These are phyloP conservation scores for Graphilbum sp. DNA, from an alignment of 2,329 filamentous ascomycete species.

Conservation along the genomic window DNA sequence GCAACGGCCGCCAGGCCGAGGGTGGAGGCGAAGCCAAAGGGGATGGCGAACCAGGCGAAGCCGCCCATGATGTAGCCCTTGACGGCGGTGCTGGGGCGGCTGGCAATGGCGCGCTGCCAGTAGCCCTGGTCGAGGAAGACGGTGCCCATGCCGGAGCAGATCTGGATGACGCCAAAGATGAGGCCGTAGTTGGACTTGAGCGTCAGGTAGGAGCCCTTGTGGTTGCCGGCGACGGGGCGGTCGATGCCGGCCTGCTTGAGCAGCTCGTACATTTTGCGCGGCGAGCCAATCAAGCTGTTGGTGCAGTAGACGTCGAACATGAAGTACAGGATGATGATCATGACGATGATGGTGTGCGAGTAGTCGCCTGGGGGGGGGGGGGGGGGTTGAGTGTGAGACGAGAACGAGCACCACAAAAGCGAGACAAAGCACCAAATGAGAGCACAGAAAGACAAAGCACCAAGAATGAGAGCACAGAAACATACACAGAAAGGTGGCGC, in stretches of 20 bases:
- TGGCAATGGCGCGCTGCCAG: slow-evolving; percentile 88
- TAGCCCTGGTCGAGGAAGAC: slow-evolving; percentile 81
- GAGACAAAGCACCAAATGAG: too few relatives aligned
- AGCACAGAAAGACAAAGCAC: too few relatives aligned
- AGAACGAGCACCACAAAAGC: too few relatives aligned
- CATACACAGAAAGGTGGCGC: slow-evolving; percentile 75
- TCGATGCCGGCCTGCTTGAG: slow-evolving; percentile 48
- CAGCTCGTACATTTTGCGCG: slow-evolving; percentile 61
- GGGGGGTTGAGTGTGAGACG: too few relatives aligned
- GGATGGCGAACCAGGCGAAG: slow-evolving; percentile 82
- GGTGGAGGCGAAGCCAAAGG: slow-evolving; percentile 76
- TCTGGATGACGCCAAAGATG: slow-evolving; percentile 85
- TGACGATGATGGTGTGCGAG: slow-evolving; percentile 67
- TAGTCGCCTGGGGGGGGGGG: too few relatives aligned
- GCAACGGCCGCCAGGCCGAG: slow-evolving; percentile 73
- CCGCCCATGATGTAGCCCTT: slow-evolving; percentile 82
- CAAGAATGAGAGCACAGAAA: too few relatives aligned
- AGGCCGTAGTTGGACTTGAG: slow-evolving; percentile 69
- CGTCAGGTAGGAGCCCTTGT: slow-evolving; percentile 68
- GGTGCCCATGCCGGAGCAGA: slow-evolving; percentile 53
- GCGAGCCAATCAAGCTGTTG: slow-evolving; percentile 55
- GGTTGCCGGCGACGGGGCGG: slow-evolving; percentile 68
- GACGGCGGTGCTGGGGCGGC: slow-evolving; percentile 68
- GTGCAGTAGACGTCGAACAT: slow-evolving; percentile 70
- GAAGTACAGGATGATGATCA: slow-evolving; percentile 74